Evolutionary conservation across 192 early-diverging fungal species (phyloP).

Genomic region (Funneliformis mosseae): DNA sequence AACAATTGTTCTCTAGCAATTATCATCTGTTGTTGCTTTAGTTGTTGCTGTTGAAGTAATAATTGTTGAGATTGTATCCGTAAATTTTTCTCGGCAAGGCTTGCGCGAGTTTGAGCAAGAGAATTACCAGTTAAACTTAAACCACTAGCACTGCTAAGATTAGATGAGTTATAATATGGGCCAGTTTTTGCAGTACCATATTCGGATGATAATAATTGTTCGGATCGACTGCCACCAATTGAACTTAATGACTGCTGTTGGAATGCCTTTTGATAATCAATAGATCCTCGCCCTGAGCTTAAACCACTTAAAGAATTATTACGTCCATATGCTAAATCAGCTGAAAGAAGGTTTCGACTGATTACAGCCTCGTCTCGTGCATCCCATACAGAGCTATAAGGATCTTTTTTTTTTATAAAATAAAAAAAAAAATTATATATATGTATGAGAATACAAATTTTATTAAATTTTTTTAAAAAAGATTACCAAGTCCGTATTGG

Average conservation of each 20-base stretch:
- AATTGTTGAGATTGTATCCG: conserved; percentile 55
- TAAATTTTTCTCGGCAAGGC: conserved; percentile 52
- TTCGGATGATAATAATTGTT: conserved; percentile 36
- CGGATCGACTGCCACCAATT: conserved; percentile 31
- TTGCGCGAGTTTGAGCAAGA: conserved; percentile 28
- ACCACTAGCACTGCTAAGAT: conserved; percentile 38
- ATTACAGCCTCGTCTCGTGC: conserved; percentile 28
- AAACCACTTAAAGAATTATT: conserved; percentile 22
- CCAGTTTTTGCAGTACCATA: conserved; percentile 32
- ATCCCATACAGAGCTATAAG: conserved; percentile 35
- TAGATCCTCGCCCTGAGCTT: conserved; percentile 29
- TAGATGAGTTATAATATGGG: conserved; percentile 31
- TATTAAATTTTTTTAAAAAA: neutral
- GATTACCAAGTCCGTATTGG: conserved; percentile 29
- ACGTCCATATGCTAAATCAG: conserved; percentile 32
- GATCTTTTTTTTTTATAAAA: neutral
- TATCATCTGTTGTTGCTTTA: conserved; percentile 43
- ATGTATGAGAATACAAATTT: neutral
- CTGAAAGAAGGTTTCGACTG: conserved; percentile 25
- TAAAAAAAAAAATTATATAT: conserved; percentile 8
- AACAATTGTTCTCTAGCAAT: conserved; percentile 55
- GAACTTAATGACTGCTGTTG: conserved; percentile 45
- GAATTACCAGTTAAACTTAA: conserved; percentile 34
- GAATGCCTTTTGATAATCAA: conserved; percentile 47
- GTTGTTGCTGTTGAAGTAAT: conserved; percentile 53